phyloP scores from a whole-genome alignment of 805 yeast species.

The Peterozyma toletana region DNA sequence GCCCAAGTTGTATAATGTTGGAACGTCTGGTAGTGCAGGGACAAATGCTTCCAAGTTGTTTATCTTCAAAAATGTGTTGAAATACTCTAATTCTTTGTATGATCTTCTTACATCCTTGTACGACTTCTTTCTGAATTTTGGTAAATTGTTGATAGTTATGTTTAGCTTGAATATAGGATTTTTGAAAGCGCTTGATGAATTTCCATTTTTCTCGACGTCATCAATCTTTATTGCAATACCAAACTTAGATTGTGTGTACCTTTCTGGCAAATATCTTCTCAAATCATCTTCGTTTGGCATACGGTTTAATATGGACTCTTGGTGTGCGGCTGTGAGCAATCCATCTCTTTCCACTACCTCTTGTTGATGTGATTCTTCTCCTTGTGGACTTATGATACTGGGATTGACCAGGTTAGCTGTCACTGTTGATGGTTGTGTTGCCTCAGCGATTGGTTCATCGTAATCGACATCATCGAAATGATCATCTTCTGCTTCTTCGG shows the following conservation, averaged over 20 bases:
- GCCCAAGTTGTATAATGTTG: constrained; percentile 74
- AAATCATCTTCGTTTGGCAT: constrained; percentile 32
- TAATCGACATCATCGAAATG: neutral
- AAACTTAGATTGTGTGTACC: constrained; percentile 32
- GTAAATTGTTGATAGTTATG: constrained; percentile 48
- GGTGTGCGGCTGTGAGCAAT: constrained; percentile 3
- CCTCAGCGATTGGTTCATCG: neutral
- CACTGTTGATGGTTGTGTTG: constrained; percentile 8
- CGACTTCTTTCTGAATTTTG: constrained; percentile 62
- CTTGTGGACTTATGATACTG: neutral
- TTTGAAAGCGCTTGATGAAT: constrained; percentile 45
- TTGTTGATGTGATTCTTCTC: neutral
- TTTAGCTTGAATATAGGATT: constrained; percentile 79
- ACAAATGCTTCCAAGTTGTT: constrained; percentile 90
- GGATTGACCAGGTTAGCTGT: neutral
- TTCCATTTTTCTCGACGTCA: constrained; percentile 62
- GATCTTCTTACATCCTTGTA: constrained; percentile 78
- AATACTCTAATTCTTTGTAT: constrained; percentile 64
- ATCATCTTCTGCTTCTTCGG: constrained; percentile 4
- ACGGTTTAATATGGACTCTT: constrained; percentile 12
- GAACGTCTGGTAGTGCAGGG: constrained; percentile 75
- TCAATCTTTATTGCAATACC: constrained; percentile 47
- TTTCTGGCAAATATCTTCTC: constrained; percentile 41
- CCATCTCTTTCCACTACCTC: neutral
- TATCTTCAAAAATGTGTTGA: constrained; percentile 70